Evolutionary conservation across 345 rosid genomes (phyloP).

Genomic region (Turnera subulata): DNA sequence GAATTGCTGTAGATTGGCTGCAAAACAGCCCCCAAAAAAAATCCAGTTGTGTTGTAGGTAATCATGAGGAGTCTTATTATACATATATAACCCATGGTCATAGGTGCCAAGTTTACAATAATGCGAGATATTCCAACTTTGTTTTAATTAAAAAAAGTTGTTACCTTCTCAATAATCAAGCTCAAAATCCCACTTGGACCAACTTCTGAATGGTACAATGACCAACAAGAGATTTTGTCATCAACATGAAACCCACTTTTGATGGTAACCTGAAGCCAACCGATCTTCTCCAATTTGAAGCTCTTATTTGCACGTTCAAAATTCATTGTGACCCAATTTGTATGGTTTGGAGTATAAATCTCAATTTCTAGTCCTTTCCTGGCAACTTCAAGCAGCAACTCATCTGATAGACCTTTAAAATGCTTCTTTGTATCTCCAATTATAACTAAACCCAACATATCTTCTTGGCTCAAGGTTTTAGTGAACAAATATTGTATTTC

Average conservation of each 20-base stretch:
- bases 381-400: neutral
- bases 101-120: too few species aligned
- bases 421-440: neutral
- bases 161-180: constrained; percentile 11
- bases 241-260: neutral
- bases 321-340: neutral
- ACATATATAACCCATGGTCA: too few species aligned
- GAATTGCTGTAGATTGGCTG: too few species aligned
- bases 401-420: neutral
- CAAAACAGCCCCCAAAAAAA: too few species aligned
- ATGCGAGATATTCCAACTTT: too few species aligned
- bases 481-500: constrained; percentile 1
- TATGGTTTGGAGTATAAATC: constrained; percentile 2
- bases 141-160: neutral
- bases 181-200: constrained; percentile 1
- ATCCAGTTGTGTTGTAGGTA: too few species aligned
- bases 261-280: neutral
- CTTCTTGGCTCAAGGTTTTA: neutral
- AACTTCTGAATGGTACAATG: neutral
- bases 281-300: constrained; percentile 2
- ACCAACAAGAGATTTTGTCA: constrained; percentile 1
- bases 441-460: constrained; percentile 3
- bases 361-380: constrained; percentile 7
- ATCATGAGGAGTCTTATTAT: too few species aligned
- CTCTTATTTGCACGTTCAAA: neutral